These are phyloP conservation scores for Exobasidium cylindrosporum DNA, from an alignment of 1,284 basidiomycete genomes.

Conservation along the genomic window DNA sequence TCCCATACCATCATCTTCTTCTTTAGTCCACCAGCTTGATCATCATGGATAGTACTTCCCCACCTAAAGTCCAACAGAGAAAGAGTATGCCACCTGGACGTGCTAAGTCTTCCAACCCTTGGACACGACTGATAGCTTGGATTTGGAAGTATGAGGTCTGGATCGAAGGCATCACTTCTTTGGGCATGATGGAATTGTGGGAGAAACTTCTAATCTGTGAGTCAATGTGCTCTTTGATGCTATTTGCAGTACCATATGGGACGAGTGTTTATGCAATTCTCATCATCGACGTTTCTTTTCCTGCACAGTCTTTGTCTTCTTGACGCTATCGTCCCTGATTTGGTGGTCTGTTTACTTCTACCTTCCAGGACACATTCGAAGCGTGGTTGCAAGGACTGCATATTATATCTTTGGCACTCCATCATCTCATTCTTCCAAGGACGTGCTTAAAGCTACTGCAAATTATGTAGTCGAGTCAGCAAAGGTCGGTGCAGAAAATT, in stretches of 20 bases:
- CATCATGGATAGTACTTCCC: too few species aligned
- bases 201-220: conserved; percentile 6
- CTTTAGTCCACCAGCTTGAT: too few species aligned
- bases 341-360: conserved; percentile 9
- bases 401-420: conserved; percentile 11
- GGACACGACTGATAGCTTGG: not conserved
- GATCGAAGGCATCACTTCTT: not conserved
- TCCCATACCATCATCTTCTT: too few species aligned
- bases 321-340: not conserved
- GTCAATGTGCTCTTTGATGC: not conserved
- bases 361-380: not conserved
- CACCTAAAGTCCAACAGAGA: not conserved
- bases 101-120: not conserved
- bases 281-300: not conserved
- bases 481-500: not conserved
- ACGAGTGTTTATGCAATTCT: not conserved
- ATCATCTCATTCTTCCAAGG: not conserved
- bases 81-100: not conserved
- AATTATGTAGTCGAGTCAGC: not conserved
- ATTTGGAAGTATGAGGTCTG: not conserved
- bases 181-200: conserved; percentile 6
- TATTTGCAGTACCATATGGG: too few species aligned
- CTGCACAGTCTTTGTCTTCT: not conserved
- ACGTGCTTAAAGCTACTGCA: not conserved
- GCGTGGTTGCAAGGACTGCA: not conserved